A percentile compares a stretch with the other conserved stretches of the same genome.
Evolutionary conservation across 2,329 filamentous ascomycete species (phyloP).

Genomic region (Colletotrichum endophyticum): DNA sequence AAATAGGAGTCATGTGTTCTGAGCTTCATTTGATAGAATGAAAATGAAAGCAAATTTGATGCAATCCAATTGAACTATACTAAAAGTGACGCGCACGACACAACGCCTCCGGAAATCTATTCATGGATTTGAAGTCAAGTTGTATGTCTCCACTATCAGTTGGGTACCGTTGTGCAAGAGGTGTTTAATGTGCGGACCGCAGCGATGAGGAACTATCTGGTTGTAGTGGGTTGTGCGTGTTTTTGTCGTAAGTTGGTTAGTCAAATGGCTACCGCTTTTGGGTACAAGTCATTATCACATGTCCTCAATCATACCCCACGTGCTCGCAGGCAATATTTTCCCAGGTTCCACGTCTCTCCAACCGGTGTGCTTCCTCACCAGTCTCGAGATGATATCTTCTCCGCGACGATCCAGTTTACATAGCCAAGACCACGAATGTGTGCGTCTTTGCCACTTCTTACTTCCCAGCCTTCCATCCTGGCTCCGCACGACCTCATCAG

Average conservation of each 20-base stretch:
- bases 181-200: too few species aligned
- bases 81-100: too few species aligned
- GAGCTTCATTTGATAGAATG: conserved; percentile 11
- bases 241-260: neutral
- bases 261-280: neutral
- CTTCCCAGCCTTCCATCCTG: conserved; percentile 49
- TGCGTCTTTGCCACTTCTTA: conserved; percentile 49
- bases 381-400: conserved; percentile 9
- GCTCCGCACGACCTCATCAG: conserved; percentile 61
- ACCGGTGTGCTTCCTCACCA: neutral
- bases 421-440: conserved; percentile 57
- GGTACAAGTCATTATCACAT: neutral
- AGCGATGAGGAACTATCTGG: too few species aligned
- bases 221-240: neutral
- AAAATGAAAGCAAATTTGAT: neutral
- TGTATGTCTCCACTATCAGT: too few species aligned
- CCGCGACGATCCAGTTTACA: conserved; percentile 54
- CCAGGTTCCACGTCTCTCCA: neutral
- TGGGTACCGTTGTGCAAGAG: too few species aligned
- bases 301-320: neutral
- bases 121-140: too few species aligned
- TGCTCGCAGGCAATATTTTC: neutral
- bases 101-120: too few species aligned
- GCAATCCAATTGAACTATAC: neutral
- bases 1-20: conserved; percentile 8